Conservation (phyloP, 192 early-diverging fungal species). For the Dimargaris xerosporica region DNA sequence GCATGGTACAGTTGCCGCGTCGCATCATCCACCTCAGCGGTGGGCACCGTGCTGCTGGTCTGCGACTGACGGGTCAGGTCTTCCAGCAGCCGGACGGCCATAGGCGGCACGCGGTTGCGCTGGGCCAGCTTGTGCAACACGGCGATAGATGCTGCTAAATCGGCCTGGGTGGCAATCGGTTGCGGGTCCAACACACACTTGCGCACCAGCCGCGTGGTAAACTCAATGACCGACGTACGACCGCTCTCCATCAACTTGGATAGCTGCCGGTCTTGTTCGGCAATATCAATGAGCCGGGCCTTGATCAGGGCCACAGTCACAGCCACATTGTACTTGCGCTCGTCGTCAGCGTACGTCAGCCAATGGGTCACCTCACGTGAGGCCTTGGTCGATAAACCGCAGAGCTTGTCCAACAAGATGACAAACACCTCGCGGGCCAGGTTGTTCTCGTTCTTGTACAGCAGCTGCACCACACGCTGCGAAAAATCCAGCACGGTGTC, state of each 20-base stretch:
- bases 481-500: constrained; percentile 75
- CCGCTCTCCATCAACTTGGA: constrained; percentile 67
- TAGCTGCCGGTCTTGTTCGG: constrained; percentile 83
- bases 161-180: constrained; percentile 28
- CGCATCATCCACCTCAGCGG: not conserved
- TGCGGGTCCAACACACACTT: constrained; percentile 43
- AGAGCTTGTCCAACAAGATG: constrained; percentile 64
- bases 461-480: constrained; percentile 70
- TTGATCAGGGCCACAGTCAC: constrained; percentile 71
- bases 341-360: constrained; percentile 89
- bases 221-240: constrained; percentile 53
- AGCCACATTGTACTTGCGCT: constrained; percentile 81
- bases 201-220: constrained; percentile 58
- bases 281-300: constrained; percentile 52
- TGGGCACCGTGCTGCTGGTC: not conserved
- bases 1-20: constrained; percentile 19
- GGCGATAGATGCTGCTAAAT: constrained; percentile 58
- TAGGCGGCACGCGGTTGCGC: constrained; percentile 42
- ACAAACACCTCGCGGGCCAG: constrained; percentile 74
- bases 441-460: constrained; percentile 64
- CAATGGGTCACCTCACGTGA: constrained; percentile 77
- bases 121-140: constrained; percentile 47
- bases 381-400: constrained; percentile 65
- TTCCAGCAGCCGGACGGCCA: constrained; percentile 19
- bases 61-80: constrained; percentile 20